Evolutionary conservation across 805 yeast species (phyloP).

Genomic region (Jamesozyma rosinii): DNA sequence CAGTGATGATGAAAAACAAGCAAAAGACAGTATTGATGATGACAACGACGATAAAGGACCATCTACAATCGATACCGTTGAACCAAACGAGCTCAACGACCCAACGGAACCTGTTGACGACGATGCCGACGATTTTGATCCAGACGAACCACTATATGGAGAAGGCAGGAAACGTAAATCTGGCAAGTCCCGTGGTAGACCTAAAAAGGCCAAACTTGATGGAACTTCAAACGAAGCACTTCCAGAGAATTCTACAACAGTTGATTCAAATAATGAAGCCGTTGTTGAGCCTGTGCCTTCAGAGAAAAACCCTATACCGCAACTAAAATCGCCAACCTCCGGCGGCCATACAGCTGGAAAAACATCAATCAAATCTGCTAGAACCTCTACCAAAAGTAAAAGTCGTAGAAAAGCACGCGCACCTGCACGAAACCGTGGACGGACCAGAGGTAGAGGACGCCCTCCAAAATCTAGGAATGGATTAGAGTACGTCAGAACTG

Average conservation of each 20-base stretch:
- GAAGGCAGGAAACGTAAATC: conserved; percentile 15
- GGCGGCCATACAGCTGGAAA: conserved; percentile 14
- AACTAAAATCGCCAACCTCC: background rate
- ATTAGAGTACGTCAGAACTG: conserved; percentile 15
- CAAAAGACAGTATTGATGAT: conserved; percentile 37
- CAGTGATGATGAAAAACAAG: conserved; percentile 61
- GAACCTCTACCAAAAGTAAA: conserved; percentile 14
- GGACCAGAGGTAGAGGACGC: conserved; percentile 12
- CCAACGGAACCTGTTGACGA: conserved; percentile 9
- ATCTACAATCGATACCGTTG: conserved; percentile 1
- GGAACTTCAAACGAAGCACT: conserved; percentile 7
- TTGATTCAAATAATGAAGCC: background rate
- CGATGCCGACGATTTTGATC: conserved; percentile 3
- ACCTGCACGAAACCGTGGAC: conserved; percentile 17
- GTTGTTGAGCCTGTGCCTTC: background rate
- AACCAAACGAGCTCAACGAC: conserved; percentile 34
- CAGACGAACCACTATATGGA: conserved; percentile 4
- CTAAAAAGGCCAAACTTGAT: conserved; percentile 16
- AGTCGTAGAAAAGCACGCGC: conserved; percentile 12
- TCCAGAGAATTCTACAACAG: background rate
- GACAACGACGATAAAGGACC: conserved; percentile 11
- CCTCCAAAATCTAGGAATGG: conserved; percentile 17
- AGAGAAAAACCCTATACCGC: background rate
- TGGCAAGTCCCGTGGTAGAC: conserved; percentile 15
- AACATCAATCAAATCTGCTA: conserved; percentile 21